Percentiles rank a stretch among this genome's conserved stretches.
Conservation (phyloP, 108 stramenopile genomes). For the Nitzschia sp. region DNA sequence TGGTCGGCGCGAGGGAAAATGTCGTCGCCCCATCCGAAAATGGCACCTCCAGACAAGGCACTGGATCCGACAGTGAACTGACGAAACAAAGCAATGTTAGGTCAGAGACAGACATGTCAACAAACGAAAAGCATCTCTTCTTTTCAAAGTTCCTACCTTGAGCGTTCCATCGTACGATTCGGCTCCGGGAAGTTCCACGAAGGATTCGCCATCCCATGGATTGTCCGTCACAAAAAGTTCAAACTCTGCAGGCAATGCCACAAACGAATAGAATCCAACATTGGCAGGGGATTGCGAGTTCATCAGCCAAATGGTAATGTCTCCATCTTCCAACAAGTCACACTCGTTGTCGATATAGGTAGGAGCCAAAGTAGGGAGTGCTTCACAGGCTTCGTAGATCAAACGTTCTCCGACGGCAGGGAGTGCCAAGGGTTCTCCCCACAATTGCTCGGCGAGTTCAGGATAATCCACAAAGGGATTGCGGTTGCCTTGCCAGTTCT, state of each 20-base stretch:
- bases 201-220: constrained; percentile 40
- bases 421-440: constrained; percentile 18
- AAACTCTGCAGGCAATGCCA: constrained; percentile 29
- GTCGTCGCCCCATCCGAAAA: constrained; percentile 12
- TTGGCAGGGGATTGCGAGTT: constrained; percentile 26
- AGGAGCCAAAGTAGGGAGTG: constrained; percentile 26
- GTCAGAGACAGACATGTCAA: not conserved
- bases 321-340: constrained; percentile 28
- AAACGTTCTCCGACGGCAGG: constrained; percentile 20
- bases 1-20: not conserved
- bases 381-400: constrained; percentile 30
- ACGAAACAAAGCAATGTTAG: not conserved
- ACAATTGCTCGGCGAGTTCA: constrained; percentile 33
- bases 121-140: too few relatives aligned
- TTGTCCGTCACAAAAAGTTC: constrained; percentile 48
- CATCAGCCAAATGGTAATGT: constrained; percentile 30
- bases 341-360: constrained; percentile 28
- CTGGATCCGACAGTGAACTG: constrained; percentile 1
- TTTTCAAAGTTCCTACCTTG: too few relatives aligned
- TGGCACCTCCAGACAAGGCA: constrained; percentile 2
- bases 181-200: constrained; percentile 20
- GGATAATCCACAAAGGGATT: constrained; percentile 88
- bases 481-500: constrained; percentile 79
- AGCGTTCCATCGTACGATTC: constrained; percentile 23
- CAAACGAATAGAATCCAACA: constrained; percentile 41